phyloP scores from a whole-genome alignment of 495 filamentous ascomycete species.

The Penicillium argentinense region DNA sequence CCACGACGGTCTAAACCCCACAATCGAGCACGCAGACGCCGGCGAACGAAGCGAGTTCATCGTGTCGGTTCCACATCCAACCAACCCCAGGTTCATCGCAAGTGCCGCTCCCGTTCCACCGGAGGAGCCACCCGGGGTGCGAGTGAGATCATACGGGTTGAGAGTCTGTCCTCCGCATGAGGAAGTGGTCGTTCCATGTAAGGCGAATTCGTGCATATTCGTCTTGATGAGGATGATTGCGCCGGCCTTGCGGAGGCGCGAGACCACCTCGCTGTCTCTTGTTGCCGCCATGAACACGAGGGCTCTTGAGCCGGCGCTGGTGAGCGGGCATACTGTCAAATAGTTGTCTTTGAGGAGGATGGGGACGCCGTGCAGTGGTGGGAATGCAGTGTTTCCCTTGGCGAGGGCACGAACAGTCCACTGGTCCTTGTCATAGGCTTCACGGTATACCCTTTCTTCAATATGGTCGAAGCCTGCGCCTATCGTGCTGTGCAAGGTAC shows the following conservation, averaged over 20 bases:
- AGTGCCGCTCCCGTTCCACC: constrained; percentile 62
- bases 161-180: constrained; percentile 60
- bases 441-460: no score
- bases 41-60: constrained; percentile 63
- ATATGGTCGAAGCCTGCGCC: no score
- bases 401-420: constrained; percentile 30
- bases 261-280: constrained; percentile 50
- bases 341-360: constrained; percentile 65
- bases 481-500: constrained; percentile 55
- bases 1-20: constrained; percentile 60
- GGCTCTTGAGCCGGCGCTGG: constrained; percentile 53
- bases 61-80: constrained; percentile 63
- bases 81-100: constrained; percentile 55
- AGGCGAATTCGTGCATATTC: constrained; percentile 64
- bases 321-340: constrained; percentile 51
- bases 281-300: constrained; percentile 44
- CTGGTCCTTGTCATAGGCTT: constrained; percentile 49
- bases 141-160: constrained; percentile 61
- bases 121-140: constrained; percentile 64
- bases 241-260: constrained; percentile 48
- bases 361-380: constrained; percentile 50
- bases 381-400: constrained; percentile 10
- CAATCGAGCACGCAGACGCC: constrained; percentile 60
- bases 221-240: constrained; percentile 67
- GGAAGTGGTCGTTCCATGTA: constrained; percentile 61